phyloP scores from a whole-genome alignment of 108 stramenopile genomes.

The Conticribra weissflogii region DNA sequence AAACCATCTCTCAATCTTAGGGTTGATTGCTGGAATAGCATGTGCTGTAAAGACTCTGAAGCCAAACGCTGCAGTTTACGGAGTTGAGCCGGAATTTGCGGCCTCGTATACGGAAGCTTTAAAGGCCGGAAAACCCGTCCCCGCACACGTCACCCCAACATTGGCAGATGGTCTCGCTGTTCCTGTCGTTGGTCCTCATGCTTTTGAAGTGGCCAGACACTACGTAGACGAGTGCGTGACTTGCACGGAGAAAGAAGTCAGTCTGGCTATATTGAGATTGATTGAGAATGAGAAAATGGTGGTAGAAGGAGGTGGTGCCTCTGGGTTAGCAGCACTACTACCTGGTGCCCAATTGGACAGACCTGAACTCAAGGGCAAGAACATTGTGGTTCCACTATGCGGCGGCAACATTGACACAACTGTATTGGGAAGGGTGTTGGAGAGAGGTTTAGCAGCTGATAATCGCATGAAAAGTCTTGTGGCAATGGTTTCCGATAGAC shows the following conservation, averaged over 20 bases:
- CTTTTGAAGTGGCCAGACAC: conserved; percentile 88
- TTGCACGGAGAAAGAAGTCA: conserved; percentile 85
- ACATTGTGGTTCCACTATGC: conserved; percentile 94
- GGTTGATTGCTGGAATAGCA: conserved; percentile 93
- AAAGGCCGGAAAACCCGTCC: conserved; percentile 76
- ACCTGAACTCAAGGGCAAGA: conserved; percentile 87
- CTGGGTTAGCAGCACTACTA: conserved; percentile 92
- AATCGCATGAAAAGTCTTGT: conserved; percentile 87
- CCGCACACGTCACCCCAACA: conserved; percentile 69
- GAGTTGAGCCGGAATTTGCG: conserved; percentile 94
- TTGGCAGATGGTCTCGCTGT: conserved; percentile 97
- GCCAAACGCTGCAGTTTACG: conserved; percentile 81
- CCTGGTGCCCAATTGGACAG: conserved; percentile 89
- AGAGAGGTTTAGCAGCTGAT: conserved; percentile 93
- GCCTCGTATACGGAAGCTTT: conserved; percentile 93
- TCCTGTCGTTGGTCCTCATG: conserved; percentile 89
- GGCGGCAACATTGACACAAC: conserved; percentile 98
- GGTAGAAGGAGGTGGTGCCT: conserved; percentile 90
- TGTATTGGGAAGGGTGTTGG: conserved; percentile 82
- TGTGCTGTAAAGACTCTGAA: conserved; percentile 95
- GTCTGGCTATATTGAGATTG: conserved; percentile 90
- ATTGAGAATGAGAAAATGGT: conserved; percentile 97
- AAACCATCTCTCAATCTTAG: too few species aligned
- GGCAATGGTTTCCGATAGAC: conserved; percentile 94
- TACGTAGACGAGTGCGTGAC: conserved; percentile 91